Conservation (phyloP, 2,329 filamentous ascomycete genomes). For the Celoporthe dispersa region DNA sequence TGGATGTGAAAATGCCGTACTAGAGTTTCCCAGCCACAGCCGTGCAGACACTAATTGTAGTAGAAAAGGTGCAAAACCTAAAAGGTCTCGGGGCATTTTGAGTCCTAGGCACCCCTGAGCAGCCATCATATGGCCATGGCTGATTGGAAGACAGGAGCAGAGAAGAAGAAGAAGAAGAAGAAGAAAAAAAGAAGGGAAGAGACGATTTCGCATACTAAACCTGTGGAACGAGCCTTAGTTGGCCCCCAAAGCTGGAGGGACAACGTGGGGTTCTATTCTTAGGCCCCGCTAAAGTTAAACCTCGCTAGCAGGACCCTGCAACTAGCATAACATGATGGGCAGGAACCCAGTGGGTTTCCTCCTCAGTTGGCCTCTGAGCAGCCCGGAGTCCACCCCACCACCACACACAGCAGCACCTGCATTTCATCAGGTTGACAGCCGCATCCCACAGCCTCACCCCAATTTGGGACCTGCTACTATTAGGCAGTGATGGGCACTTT, state of each 20-base stretch:
- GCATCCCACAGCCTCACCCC: slow-evolving; percentile 12
- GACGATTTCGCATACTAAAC: not conserved
- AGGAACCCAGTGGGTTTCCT: not conserved
- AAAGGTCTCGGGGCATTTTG: not conserved
- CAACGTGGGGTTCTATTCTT: slow-evolving; percentile 25
- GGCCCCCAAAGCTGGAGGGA: not conserved
- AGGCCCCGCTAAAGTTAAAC: slow-evolving; percentile 1
- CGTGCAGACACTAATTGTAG: not conserved
- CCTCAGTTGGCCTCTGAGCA: slow-evolving; percentile 2
- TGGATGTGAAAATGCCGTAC: not conserved
- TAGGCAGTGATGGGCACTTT: not conserved
- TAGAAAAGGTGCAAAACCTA: not conserved
- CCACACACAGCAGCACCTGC: not conserved
- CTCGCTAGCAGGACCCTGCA: not conserved
- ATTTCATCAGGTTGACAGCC: slow-evolving; percentile 16
- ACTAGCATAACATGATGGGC: not conserved
- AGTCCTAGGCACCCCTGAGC: not conserved
- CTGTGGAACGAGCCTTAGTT: not conserved
- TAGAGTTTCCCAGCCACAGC: not conserved
- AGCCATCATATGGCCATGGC: not conserved
- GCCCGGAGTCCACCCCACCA: not conserved
- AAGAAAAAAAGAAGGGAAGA: not conserved
- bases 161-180: not conserved
- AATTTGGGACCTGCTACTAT: not conserved
- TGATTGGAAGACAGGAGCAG: not conserved